phyloP scores from a whole-genome alignment of 768 basidiomycete genomes.

The Sarcomyxa edulis region DNA sequence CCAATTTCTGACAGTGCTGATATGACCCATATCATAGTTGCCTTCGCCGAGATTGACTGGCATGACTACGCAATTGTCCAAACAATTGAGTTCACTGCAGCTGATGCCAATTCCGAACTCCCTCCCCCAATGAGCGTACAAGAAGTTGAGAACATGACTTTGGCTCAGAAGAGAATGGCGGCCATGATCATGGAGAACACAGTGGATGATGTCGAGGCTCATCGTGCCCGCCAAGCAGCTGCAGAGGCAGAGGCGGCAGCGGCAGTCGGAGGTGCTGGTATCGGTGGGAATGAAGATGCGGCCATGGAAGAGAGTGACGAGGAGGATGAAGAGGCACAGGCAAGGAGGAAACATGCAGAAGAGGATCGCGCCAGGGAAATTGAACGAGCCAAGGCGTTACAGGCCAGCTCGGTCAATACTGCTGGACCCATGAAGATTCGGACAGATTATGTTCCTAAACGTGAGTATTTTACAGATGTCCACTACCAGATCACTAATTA shows the following conservation, averaged over 20 bases:
- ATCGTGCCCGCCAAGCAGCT: constrained; percentile 75
- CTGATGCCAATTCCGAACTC: constrained; percentile 85
- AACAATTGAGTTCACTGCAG: constrained; percentile 94
- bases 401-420: constrained; percentile 69
- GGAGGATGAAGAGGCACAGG: constrained; percentile 59
- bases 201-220: constrained; percentile 79
- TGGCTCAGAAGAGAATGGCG: constrained; percentile 97
- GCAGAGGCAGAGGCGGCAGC: constrained; percentile 83
- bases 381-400: constrained; percentile 74
- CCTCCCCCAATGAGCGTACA: constrained; percentile 96
- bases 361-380: constrained; percentile 67
- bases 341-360: constrained; percentile 60
- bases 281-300: constrained; percentile 47
- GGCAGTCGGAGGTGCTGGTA: constrained; percentile 63
- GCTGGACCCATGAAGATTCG: constrained; percentile 89
- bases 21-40: constrained; percentile 41
- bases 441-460: constrained; percentile 93
- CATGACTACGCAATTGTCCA: constrained; percentile 98
- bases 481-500: constrained; percentile 7
- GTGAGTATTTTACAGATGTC: constrained; percentile 39
- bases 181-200: constrained; percentile 98
- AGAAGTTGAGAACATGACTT: constrained; percentile 93
- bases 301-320: constrained; percentile 89
- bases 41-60: constrained; percentile 98
- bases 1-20: constrained; percentile 7